Conservation (phyloP, 78 protist species). For the Dictyostelium capitatum region DNA sequence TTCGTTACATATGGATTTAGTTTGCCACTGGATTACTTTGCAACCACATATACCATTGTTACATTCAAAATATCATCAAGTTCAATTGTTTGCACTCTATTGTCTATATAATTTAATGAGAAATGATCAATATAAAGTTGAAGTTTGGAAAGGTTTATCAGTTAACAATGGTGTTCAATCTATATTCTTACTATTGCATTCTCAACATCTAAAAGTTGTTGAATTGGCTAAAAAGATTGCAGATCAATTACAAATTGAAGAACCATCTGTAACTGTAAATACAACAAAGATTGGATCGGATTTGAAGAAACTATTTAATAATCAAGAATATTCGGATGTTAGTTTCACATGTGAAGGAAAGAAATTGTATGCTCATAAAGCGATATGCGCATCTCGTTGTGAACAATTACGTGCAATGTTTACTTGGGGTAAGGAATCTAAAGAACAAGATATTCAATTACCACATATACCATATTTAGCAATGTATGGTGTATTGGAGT, state of each 20-base stretch:
- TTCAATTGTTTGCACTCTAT: slow-evolving; percentile 76
- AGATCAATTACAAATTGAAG: slow-evolving; percentile 76
- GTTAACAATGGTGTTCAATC: slow-evolving; percentile 80
- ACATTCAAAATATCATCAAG: slow-evolving; percentile 73
- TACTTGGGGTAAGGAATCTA: slow-evolving; percentile 73
- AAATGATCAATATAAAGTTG: slow-evolving; percentile 80
- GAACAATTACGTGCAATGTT: slow-evolving; percentile 76
- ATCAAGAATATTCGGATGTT: slow-evolving; percentile 65
- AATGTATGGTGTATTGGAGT: slow-evolving; percentile 74
- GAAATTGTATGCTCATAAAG: slow-evolving; percentile 76
- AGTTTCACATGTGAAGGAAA: slow-evolving; percentile 68
- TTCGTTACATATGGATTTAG: slow-evolving; percentile 75
- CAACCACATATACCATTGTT: slow-evolving; percentile 77
- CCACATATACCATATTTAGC: slow-evolving; percentile 71
- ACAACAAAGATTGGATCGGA: slow-evolving; percentile 76
- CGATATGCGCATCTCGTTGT: slow-evolving; percentile 73
- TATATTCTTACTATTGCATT: slow-evolving; percentile 53
- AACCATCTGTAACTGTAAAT: slow-evolving; percentile 77
- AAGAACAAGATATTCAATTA: slow-evolving; percentile 55
- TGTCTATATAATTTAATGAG: slow-evolving; percentile 80
- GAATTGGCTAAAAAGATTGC: slow-evolving; percentile 72
- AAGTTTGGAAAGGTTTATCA: slow-evolving; percentile 79
- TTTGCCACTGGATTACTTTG: slow-evolving; percentile 78
- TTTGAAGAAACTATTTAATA: slow-evolving; percentile 60
- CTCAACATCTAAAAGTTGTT: slow-evolving; percentile 62